Percentiles rank a stretch among this genome's conserved stretches.
These are phyloP conservation scores for Speleostelium caveatum DNA, from an alignment of 78 protist genomes.

Conservation along the genomic window DNA sequence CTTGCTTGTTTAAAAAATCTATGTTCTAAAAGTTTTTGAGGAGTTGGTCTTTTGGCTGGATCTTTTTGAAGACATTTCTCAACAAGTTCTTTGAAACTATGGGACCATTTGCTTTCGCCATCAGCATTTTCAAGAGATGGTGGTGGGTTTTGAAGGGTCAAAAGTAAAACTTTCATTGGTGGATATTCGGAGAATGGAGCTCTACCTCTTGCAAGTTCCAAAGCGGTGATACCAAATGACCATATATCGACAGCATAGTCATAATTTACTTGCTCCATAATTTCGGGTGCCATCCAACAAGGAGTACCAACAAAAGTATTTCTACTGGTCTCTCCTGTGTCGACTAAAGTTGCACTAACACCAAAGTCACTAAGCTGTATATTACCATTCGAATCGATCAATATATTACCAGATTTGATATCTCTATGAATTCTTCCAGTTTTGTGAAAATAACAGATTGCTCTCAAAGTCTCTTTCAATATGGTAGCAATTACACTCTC, in stretches of 20 bases:
- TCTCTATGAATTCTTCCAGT: conserved; percentile 87
- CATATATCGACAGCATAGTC: conserved; percentile 93
- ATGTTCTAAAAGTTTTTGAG: conserved; percentile 58
- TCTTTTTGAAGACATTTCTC: conserved; percentile 77
- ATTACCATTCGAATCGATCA: conserved; percentile 73
- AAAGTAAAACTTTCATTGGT: conserved; percentile 90
- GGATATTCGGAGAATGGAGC: conserved; percentile 95
- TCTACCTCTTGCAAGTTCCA: conserved; percentile 92
- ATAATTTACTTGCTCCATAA: conserved; percentile 88
- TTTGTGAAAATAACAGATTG: conserved; percentile 69
- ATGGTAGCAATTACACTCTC: conserved; percentile 88
- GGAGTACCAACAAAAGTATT: conserved; percentile 91
- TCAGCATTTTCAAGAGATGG: conserved; percentile 76
- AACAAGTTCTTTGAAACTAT: conserved; percentile 69
- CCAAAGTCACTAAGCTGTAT: conserved; percentile 87
- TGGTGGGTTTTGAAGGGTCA: conserved; percentile 88
- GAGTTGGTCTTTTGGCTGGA: conserved; percentile 73
- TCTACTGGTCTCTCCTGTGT: conserved; percentile 72
- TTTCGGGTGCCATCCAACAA: conserved; percentile 95
- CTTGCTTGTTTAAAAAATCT: conserved; percentile 74
- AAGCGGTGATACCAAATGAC: conserved; percentile 92
- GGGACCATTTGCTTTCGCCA: conserved; percentile 69
- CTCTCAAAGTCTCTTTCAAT: conserved; percentile 48
- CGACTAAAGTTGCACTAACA: conserved; percentile 74
- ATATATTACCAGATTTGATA: conserved; percentile 86